Evolutionary conservation across 2,329 filamentous ascomycete genomes (phyloP).

Genomic region (Mariannaea sp.): DNA sequence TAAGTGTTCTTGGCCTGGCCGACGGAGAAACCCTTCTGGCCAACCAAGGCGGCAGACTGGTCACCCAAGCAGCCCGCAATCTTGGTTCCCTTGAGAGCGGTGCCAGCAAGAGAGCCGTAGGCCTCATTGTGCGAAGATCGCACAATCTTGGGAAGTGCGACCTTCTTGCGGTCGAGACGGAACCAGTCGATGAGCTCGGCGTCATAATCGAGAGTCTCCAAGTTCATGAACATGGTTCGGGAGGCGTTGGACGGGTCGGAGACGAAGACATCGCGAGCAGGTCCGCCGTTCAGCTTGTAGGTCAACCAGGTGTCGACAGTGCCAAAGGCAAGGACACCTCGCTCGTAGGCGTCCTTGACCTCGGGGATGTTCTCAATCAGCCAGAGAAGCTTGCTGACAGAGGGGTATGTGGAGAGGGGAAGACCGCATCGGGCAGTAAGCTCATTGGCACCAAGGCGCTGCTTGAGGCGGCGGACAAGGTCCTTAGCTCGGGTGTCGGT

Average conservation of each 20-base stretch:
- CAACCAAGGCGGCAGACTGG: conserved; percentile 80
- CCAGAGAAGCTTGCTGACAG: conserved; percentile 79
- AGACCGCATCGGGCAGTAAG: conserved; percentile 72
- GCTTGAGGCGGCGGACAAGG: conserved; percentile 74
- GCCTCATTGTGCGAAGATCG: conserved; percentile 71
- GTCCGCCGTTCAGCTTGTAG: conserved; percentile 77
- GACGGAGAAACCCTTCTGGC: conserved; percentile 76
- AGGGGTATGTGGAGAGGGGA: conserved; percentile 82
- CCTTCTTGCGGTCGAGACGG: conserved; percentile 69
- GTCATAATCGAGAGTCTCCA: conserved; percentile 76
- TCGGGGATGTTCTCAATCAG: conserved; percentile 69
- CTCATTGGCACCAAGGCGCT: conserved; percentile 67
- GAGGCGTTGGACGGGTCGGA: conserved; percentile 82
- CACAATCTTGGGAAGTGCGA: conserved; percentile 77
- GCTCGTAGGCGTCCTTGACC: conserved; percentile 73
- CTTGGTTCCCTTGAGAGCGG: conserved; percentile 66
- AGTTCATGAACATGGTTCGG: conserved; percentile 82
- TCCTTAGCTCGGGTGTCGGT: conserved; percentile 78
- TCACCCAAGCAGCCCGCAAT: conserved; percentile 82
- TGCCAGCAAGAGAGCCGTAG: conserved; percentile 67
- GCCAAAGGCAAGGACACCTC: conserved; percentile 73
- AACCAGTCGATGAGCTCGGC: conserved; percentile 76
- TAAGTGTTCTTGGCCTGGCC: conserved; percentile 86
- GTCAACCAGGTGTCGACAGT: conserved; percentile 83
- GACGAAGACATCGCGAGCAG: conserved; percentile 67